Evolutionary conservation across 2,329 filamentous ascomycete species (phyloP).

Genomic region (Teratosphaeria destructans): DNA sequence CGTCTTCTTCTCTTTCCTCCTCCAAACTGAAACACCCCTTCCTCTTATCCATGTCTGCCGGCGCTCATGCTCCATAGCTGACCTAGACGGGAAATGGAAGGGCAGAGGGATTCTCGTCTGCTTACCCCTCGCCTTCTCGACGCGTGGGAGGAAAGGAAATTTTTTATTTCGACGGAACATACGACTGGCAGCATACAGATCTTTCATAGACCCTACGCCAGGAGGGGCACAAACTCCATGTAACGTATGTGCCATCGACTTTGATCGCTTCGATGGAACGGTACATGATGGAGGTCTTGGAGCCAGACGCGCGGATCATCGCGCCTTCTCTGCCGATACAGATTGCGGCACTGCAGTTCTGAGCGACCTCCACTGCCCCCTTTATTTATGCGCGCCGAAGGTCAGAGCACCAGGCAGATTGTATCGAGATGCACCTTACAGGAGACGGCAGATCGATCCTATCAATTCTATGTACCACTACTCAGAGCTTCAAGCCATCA

Average conservation of each 20-base stretch:
- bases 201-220: too few relatives aligned
- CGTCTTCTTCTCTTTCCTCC: slow-evolving; percentile 20
- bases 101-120: slow-evolving; percentile 47
- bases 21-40: slow-evolving; percentile 32
- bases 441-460: background rate
- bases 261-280: too few relatives aligned
- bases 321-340: too few relatives aligned
- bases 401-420: too few relatives aligned
- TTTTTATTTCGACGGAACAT: slow-evolving; percentile 33
- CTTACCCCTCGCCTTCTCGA: slow-evolving; percentile 49
- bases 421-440: too few relatives aligned
- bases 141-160: slow-evolving; percentile 38
- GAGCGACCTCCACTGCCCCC: too few relatives aligned
- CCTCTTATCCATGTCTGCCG: slow-evolving; percentile 59
- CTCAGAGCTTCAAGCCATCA: slow-evolving; percentile 4
- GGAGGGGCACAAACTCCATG: too few relatives aligned
- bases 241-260: too few relatives aligned
- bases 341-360: too few relatives aligned
- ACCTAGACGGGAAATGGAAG: slow-evolving; percentile 60
- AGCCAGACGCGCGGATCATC: too few relatives aligned
- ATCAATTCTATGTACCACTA: background rate
- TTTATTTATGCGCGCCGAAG: background rate
- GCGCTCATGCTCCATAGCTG: slow-evolving; percentile 42
- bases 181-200: background rate
- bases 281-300: too few relatives aligned